Conservation (phyloP, 768 basidiomycete species). For the Trametes villosa region DNA sequence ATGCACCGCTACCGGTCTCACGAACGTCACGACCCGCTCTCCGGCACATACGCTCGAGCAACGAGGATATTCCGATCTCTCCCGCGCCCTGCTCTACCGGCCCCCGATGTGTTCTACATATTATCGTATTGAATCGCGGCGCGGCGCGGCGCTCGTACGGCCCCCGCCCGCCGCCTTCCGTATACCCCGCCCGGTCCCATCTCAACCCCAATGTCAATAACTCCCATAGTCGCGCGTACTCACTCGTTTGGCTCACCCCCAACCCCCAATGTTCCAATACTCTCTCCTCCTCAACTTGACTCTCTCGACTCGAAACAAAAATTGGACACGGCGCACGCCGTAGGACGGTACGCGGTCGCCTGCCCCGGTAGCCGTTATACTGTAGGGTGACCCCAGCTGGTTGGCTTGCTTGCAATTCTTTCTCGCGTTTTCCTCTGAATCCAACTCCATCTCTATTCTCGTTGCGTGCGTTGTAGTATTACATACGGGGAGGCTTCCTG, state of each 20-base stretch:
- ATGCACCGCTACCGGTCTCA: conserved; percentile 31
- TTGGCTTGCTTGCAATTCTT: conserved; percentile 25
- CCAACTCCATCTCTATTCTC: conserved; percentile 2
- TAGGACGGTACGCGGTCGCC: conserved; percentile 23
- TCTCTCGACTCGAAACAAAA: conserved; percentile 15
- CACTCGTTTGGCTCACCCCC: conserved; percentile 23
- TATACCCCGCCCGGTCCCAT: conserved; percentile 20
- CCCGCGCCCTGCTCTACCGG: conserved; percentile 9
- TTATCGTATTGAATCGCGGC: conserved; percentile 21
- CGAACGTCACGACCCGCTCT: conserved; percentile 29
- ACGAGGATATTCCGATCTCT: conserved; percentile 27
- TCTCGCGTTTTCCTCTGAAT: conserved; percentile 3
- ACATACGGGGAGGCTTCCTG: conserved; percentile 45
- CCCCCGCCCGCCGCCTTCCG: conserved; percentile 15
- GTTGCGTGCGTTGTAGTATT: conserved; percentile 41
- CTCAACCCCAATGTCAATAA: conserved; percentile 15
- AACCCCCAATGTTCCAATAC: conserved; percentile 18
- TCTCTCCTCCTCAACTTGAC: background rate
- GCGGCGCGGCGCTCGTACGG: conserved; percentile 4
- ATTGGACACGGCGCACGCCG: conserved; percentile 23
- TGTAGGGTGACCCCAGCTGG: conserved; percentile 25
- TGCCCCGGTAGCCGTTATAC: conserved; percentile 16
- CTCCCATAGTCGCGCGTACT: conserved; percentile 22
- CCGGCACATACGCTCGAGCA: conserved; percentile 25
- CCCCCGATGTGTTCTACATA: conserved; percentile 19